Base-by-base conservation (phyloP, 2,329 filamentous ascomycete species). In the Cadophora sp. region DNA sequence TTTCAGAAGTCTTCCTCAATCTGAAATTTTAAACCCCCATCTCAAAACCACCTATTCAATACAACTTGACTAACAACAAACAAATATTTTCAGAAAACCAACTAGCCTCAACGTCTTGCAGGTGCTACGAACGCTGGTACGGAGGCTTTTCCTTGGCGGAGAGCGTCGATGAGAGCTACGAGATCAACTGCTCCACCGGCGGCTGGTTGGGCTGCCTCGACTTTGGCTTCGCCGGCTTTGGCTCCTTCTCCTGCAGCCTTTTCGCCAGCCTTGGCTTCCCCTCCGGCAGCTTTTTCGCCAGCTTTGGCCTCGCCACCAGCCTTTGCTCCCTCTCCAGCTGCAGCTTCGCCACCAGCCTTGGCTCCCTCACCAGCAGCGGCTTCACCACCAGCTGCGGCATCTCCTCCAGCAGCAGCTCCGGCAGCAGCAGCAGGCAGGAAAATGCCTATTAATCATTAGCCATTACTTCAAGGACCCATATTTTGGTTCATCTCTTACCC, bases 401-500 rank as follows among this genome's bases (percentile, higher is more conserved):
- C 58, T 4, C 14, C 39, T 8, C 24, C 39, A 20, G 43, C 39
- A 14, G 41, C 24, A 8, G 18, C 51, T 36, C 18, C 27, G n/a
- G 51, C 51, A 56, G 51, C 51, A 56, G 24, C 58, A 33, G 20
- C 36, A 22, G 58, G 58, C 14, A 60, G 16, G 58, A 60, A 60
- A 16, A 60, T 60, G 7, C 53, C 53, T 58, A n/a, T 58, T 9
- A 22, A 4, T 3, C 1, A 18, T 58, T 20, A 58, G 53, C 16
- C 16, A 39, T 24, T 14, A 3, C 6, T 24, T 14, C 36, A 39
- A 8, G 13, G 11, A 13, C 5, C n/a, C n/a, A 41, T 22, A 6
- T 30, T 30, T 13, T 39, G 53, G 13, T 6, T 4, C 0, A 22
- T 58, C 18, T 24, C 53, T 41, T 61, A 55, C 62, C 72, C 66